These are phyloP conservation scores for Astrothelium macrocarpum DNA, from an alignment of 495 filamentous ascomycete genomes.

Conservation along the genomic window DNA sequence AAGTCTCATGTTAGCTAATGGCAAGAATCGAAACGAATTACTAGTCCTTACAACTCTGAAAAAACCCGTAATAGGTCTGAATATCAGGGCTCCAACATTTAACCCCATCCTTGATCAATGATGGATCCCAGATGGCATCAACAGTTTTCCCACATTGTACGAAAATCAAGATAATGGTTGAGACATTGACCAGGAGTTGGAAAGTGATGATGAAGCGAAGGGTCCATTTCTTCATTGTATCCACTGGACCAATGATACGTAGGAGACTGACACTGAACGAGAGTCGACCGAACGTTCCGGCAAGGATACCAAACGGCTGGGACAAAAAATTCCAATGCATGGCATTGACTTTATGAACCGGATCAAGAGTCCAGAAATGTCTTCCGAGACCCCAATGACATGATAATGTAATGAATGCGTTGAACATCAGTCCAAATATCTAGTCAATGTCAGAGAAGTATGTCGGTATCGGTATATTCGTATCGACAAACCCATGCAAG, in stretches of 20 bases:
- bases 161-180: not conserved
- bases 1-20: not conserved
- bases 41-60: not conserved
- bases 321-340: not conserved
- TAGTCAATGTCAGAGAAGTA: not conserved
- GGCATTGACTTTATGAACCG: not conserved
- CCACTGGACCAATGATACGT: not conserved
- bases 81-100: slow-evolving; percentile 1
- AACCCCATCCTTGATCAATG: not conserved
- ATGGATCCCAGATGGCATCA: not conserved
- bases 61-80: not conserved
- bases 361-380: slow-evolving; percentile 2
- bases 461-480: not conserved
- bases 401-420: not conserved
- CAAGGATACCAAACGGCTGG: not conserved
- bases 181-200: not conserved
- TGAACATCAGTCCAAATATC: not conserved
- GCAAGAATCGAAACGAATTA: not conserved
- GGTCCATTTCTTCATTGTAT: not conserved
- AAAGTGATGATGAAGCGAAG: not conserved
- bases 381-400: not conserved
- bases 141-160: not conserved
- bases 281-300: not conserved
- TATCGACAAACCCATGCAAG: not conserved
- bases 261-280: not conserved